Evolutionary conservation across 2,329 filamentous ascomycete species (phyloP), one percentile per base, ranked within the genome.

Genomic region (Talaromyces sp.): DNA sequence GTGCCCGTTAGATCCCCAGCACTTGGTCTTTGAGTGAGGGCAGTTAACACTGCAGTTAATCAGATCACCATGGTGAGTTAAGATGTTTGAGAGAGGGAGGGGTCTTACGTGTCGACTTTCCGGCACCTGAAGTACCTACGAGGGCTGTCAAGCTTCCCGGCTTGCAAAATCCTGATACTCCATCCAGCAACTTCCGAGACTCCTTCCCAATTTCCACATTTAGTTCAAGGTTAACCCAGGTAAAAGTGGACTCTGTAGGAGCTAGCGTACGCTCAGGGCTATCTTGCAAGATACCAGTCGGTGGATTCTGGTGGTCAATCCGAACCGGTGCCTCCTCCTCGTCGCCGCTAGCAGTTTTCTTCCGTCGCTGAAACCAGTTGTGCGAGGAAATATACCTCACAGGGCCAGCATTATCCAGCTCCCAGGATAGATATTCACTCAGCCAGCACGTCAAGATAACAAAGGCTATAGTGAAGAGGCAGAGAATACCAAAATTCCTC

Each of bases 401-500:
- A 1, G 84, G 85, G 22, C 86, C 86, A 19, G 84, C 83, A 24
- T 83, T 86, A 13, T 75, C 72, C 3, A 75, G 70, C 24, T 80
- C 77, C 69, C 88, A 87, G 32, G 79, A 80, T 62, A 90, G 77
- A 0, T 82, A 59, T 62, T 92, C 89, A 29, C 86, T 86, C 1
- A 86, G 84, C 32, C 87, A 63, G 6, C 86, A 82, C 0, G 88
- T 91, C 17, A 90, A 69, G 3, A 83, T 62, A 13, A 93, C 81
- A 63, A 90, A 93, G 3, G 87, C 80, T 1, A 89, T 74, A 1
- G 84, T 81, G 58, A 90, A 92, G 0, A 86, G 88, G 57, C 90
- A 84, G 0, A 92, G 72, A 2, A 91, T 86, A 13, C 86, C 88
- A 63, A 89, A 90, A 65, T 91, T 90, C 3, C 88, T 82, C 77